Evolutionary conservation across 257 asterid species (phyloP).

Genomic region (Nicotiana knightiana): DNA sequence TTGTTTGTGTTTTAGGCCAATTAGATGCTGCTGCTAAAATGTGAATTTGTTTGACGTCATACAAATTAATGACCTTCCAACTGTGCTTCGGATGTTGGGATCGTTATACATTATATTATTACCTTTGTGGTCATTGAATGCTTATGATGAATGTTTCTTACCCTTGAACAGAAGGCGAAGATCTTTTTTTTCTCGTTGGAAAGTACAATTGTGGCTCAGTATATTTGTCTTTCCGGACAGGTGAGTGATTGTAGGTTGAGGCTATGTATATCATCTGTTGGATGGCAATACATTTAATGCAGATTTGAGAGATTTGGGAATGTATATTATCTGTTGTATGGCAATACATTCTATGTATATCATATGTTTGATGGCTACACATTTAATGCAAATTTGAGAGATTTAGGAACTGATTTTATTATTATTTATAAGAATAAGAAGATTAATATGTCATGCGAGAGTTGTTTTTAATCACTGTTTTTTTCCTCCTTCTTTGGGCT

Average conservation of each 20-base stretch:
- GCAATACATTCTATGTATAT: too few species aligned
- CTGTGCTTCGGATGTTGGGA: not conserved
- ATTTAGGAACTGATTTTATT: too few species aligned
- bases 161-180: not conserved
- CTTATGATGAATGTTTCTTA: not conserved
- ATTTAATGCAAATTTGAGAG: too few species aligned
- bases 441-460: too few species aligned
- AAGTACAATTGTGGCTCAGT: not conserved
- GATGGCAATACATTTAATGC: not conserved
- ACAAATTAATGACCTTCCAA: not conserved
- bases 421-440: too few species aligned
- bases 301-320: not conserved
- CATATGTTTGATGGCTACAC: too few species aligned
- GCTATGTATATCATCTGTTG: not conserved
- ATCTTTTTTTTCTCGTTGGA: not conserved
- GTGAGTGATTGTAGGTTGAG: not conserved
- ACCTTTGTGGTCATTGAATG: not conserved
- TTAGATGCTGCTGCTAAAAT: not conserved
- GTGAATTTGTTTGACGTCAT: not conserved
- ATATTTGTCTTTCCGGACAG: too few species aligned
- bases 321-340: too few species aligned
- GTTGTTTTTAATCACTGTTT: too few species aligned
- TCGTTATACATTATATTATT: not conserved
- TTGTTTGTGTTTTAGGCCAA: not conserved
- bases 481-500: too few species aligned